Base-by-base conservation (phyloP, 495 filamentous ascomycete species). In the Eremomyces bilateralis region DNA sequence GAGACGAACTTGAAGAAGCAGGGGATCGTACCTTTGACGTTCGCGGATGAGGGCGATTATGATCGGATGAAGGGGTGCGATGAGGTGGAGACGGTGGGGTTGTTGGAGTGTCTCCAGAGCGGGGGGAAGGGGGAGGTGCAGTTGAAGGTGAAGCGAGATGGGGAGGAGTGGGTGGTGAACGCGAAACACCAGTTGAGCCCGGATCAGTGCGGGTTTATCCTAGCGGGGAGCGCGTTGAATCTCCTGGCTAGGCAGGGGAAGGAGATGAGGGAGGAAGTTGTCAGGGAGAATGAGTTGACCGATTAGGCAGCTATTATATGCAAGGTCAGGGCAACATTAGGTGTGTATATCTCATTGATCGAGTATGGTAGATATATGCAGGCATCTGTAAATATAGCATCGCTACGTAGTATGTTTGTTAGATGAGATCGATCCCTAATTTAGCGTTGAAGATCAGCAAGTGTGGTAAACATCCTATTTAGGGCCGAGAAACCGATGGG, bases 1-100 rank as follows among this genome's bases (percentile, higher is more conserved):
- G 90, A 97, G 64, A 93, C 88, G 13, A 97, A 97, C 57, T 60
- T 97, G 20, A 97, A 97, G 73, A 95, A 97, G 63, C 88, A 97
- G 61, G 88, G 88, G 39, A 76, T 97, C 12, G 82, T 94, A 15
- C 88, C 88, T 0, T 57, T 97, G 40, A 90, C 79, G 0, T 92
- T 97, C 47, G 79, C 58, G 1, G 63, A 88, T 48, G 77, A 78
- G 48, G 60, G 57, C n/a, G 90, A 95, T 51, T 97, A 97, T 50
- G 80, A 84, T 40, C 54, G 56, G 34, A 73, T 97, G 31, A 58
- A 64, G 21, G 80, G 80, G 1, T 78, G 80, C 41, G 88, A 97
- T 51, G 60, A 70, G 36, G 80, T 94, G 20, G 59, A 55, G 4
- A 93, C 84, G 0, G 64, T 77, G 16, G 88, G 88, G 0, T 53